A percentile compares a stretch with the other conserved stretches of the same genome.
Evolutionary conservation across 1,284 basidiomycete genomes (phyloP).

Genomic region (Chalciporus sp.): DNA sequence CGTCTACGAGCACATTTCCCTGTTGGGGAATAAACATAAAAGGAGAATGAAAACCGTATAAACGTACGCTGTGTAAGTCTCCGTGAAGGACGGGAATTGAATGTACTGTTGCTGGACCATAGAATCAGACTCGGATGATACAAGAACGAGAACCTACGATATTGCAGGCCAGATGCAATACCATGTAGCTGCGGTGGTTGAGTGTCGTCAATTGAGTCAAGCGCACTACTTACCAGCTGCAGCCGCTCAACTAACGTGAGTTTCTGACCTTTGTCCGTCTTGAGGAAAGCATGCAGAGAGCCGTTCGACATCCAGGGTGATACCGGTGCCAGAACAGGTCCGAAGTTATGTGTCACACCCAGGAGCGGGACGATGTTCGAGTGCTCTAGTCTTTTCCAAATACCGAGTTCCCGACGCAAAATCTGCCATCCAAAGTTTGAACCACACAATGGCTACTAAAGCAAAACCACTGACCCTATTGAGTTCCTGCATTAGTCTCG

Average conservation of each 20-base stretch:
- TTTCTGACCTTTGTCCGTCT: not conserved
- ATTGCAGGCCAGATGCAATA: conserved; percentile 5
- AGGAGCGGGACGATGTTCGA: not conserved
- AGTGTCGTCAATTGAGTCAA: not conserved
- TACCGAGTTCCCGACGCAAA: too few relatives aligned
- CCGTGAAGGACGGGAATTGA: conserved; percentile 6
- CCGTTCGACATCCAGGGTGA: conserved; percentile 2
- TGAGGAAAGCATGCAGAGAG: not conserved
- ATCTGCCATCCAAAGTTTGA: too few relatives aligned
- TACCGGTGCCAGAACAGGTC: not conserved
- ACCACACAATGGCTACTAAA: too few relatives aligned
- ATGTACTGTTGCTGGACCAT: conserved; percentile 8
- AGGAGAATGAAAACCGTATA: not conserved
- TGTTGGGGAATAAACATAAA: not conserved
- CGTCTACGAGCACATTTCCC: conserved; percentile 13
- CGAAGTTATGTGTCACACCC: not conserved
- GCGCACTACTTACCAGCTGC: not conserved
- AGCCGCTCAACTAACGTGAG: not conserved
- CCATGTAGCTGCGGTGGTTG: not conserved
- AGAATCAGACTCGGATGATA: not conserved
- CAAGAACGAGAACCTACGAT: not conserved
- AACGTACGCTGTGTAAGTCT: conserved; percentile 6
- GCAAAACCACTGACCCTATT: too few relatives aligned
- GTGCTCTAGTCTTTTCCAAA: not conserved
- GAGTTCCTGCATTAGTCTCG: too few relatives aligned